These are phyloP conservation scores for Acacia concinna DNA, from an alignment of 331 rosid species.

Conservation along the genomic window DNA sequence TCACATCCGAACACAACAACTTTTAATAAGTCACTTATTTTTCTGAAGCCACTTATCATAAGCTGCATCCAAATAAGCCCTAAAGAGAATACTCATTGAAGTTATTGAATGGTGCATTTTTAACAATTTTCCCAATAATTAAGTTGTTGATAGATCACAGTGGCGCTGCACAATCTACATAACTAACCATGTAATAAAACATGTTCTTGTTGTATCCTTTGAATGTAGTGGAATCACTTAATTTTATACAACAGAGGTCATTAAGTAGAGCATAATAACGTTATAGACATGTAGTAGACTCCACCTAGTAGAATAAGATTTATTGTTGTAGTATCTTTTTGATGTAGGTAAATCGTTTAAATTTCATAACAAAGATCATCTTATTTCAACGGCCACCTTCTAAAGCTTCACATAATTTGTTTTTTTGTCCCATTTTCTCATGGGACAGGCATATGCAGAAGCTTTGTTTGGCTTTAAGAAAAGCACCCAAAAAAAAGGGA, in stretches of 20 bases:
- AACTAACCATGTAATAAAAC: too few relatives aligned
- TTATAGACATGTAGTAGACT: too few relatives aligned
- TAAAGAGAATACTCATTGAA: background rate
- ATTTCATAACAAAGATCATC: background rate
- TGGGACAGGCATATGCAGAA: conserved; percentile 16
- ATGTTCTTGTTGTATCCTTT: too few relatives aligned
- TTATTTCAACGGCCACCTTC: background rate
- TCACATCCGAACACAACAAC: too few relatives aligned
- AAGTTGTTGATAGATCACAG: background rate
- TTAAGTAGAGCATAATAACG: too few relatives aligned
- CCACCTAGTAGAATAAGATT: too few relatives aligned
- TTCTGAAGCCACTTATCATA: too few relatives aligned
- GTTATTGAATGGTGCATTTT: background rate
- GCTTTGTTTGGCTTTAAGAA: conserved; percentile 2
- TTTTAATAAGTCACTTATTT: too few relatives aligned
- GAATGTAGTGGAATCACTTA: too few relatives aligned
- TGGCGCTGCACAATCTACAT: accelerated
- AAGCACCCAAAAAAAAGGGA: background rate
- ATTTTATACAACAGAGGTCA: too few relatives aligned
- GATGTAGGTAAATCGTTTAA: background rate
- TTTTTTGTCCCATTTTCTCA: conserved; percentile 20
- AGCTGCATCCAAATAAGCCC: too few relatives aligned
- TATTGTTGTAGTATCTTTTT: background rate
- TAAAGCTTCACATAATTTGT: background rate
- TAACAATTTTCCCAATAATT: background rate